phyloP scores from a whole-genome alignment of 371 early-diverging fungal species.

The Mortierella polycephala region DNA sequence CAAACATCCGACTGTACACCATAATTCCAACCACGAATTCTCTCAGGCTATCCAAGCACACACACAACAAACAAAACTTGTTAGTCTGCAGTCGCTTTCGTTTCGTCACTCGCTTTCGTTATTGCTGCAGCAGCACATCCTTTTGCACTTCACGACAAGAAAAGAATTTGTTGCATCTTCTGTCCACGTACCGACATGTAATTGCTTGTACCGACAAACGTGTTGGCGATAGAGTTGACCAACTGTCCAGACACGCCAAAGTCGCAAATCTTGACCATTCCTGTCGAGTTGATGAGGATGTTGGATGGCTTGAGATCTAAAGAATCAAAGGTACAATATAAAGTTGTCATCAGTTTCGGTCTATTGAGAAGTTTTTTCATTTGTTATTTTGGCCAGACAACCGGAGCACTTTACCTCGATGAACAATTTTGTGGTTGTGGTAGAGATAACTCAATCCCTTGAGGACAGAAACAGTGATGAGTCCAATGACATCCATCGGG shows the following conservation, averaged over 20 bases:
- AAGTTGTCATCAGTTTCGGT: background rate
- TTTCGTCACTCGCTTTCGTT: no score
- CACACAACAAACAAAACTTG: background rate
- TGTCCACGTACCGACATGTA: slow-evolving; percentile 86
- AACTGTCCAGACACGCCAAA: slow-evolving; percentile 90
- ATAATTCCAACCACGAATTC: slow-evolving; percentile 92
- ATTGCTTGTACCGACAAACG: slow-evolving; percentile 91
- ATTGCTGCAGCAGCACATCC: no score
- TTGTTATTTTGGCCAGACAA: no score
- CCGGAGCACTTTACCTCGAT: slow-evolving; percentile 66
- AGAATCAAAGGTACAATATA: background rate
- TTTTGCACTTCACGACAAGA: no score
- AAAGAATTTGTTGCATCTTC: background rate
- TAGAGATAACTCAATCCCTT: slow-evolving; percentile 87
- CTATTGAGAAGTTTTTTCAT: background rate
- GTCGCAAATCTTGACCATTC: slow-evolving; percentile 90
- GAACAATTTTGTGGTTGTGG: slow-evolving; percentile 86
- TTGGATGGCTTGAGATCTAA: slow-evolving; percentile 86
- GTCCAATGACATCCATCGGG: slow-evolving; percentile 78
- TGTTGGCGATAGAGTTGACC: slow-evolving; percentile 87
- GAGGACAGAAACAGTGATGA: slow-evolving; percentile 81
- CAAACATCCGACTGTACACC: slow-evolving; percentile 95
- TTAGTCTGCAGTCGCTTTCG: no score
- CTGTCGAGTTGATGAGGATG: slow-evolving; percentile 81
- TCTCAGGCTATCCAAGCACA: slow-evolving; percentile 83